phyloP scores from a whole-genome alignment of 176 grass and related monocot species.

The Bolboschoenus planiculmis region DNA sequence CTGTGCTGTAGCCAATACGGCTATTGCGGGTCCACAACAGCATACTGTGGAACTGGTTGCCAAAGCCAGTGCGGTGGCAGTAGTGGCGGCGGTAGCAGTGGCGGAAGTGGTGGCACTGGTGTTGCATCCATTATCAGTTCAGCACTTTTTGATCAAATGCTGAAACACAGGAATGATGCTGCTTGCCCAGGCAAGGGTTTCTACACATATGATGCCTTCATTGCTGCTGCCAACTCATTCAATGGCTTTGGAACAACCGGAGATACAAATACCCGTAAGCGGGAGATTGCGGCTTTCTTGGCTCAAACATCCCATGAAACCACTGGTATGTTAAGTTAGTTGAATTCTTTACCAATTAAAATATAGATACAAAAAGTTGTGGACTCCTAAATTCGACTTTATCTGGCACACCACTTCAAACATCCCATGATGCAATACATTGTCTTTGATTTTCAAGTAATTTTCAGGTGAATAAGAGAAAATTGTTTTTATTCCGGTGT shows the following conservation, averaged over 20 bases:
- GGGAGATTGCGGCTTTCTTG: constrained; percentile 55
- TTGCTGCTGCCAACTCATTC: constrained; percentile 24
- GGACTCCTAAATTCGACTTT: no score
- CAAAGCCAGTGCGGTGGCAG: constrained; percentile 32
- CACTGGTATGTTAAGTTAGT: constrained; percentile 9
- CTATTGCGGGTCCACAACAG: constrained; percentile 25
- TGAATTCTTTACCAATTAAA: no score
- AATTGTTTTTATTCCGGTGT: background rate
- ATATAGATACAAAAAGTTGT: background rate
- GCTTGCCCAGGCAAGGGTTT: constrained; percentile 2
- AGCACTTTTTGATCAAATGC: constrained; percentile 23
- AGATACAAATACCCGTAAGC: constrained; percentile 5
- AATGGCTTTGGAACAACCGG: constrained; percentile 16
- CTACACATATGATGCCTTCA: constrained; percentile 27
- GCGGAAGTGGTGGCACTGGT: background rate
- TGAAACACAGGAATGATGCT: constrained; percentile 19
- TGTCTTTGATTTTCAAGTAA: background rate
- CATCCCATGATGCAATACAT: no score
- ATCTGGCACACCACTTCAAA: no score
- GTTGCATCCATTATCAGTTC: constrained; percentile 12
- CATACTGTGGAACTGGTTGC: constrained; percentile 10
- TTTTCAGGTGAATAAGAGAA: no score
- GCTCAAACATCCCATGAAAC: constrained; percentile 60
- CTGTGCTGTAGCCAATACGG: constrained; percentile 39
- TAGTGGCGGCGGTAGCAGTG: no score